Percentiles rank a stretch among this genome's conserved stretches.
Conservation (phyloP, 1,284 basidiomycete species). For the Inonotus hispidus region DNA sequence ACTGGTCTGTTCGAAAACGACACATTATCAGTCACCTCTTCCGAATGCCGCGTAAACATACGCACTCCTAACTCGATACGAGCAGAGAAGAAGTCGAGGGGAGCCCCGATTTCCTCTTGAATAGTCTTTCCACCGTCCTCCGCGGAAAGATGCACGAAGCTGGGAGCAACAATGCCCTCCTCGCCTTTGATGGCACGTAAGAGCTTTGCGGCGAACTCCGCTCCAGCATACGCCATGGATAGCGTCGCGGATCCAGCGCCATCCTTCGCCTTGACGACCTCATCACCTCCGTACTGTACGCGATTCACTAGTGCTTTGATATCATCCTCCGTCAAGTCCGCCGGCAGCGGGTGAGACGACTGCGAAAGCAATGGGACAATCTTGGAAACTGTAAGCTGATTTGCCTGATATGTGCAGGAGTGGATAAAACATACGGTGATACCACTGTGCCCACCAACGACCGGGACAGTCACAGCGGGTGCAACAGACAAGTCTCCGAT, state of each 20-base stretch:
- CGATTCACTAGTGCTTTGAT: constrained; percentile 56
- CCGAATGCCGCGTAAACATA: constrained; percentile 18
- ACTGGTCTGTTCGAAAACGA: constrained; percentile 43
- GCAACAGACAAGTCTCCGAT: constrained; percentile 60
- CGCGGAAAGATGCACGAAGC: constrained; percentile 78
- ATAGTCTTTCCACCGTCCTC: constrained; percentile 67
- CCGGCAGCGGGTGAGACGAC: constrained; percentile 67
- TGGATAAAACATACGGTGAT: constrained; percentile 57
- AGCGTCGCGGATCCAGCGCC: constrained; percentile 73
- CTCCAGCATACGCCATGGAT: constrained; percentile 72
- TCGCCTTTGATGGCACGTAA: constrained; percentile 86
- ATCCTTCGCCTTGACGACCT: constrained; percentile 80
- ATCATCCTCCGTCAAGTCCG: constrained; percentile 44
- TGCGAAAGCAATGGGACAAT: constrained; percentile 97
- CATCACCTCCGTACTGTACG: constrained; percentile 77
- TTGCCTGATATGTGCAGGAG: constrained; percentile 14
- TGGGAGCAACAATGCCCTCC: constrained; percentile 80
- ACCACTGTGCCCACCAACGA: constrained; percentile 95
- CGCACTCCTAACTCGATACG: constrained; percentile 81
- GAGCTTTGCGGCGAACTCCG: constrained; percentile 76
- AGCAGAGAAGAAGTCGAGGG: constrained; percentile 77
- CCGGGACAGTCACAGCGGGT: constrained; percentile 75
- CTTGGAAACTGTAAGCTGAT: constrained; percentile 32
- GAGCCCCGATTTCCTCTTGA: constrained; percentile 53
- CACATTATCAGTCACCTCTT: constrained; percentile 8